Conservation (phyloP, 148 eudicot species). For the Oxyria digyna region DNA sequence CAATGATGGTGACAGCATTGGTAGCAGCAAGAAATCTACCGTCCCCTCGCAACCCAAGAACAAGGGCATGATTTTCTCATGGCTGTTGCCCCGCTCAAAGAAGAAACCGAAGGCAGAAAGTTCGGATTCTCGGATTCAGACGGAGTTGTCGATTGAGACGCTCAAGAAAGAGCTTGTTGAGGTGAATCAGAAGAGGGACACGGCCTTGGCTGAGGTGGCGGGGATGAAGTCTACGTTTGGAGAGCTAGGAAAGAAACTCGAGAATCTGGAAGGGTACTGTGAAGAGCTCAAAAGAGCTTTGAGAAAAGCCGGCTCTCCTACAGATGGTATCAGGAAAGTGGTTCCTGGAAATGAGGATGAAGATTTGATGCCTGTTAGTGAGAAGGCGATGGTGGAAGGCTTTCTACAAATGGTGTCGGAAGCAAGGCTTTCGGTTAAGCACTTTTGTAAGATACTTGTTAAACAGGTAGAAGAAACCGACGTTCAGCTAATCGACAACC, state of each 20-base stretch:
- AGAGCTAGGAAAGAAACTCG: constrained; percentile 56
- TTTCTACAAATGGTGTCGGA: constrained; percentile 84
- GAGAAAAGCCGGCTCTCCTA: constrained; percentile 18
- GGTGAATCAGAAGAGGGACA: constrained; percentile 58
- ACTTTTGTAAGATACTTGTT: constrained; percentile 60
- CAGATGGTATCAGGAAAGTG: constrained; percentile 6
- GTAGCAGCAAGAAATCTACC: constrained; percentile 24
- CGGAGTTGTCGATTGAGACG: neutral
- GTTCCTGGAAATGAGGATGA: neutral
- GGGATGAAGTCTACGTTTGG: constrained; percentile 77
- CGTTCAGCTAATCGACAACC: constrained; percentile 31
- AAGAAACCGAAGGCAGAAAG: constrained; percentile 48
- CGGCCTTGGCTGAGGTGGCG: constrained; percentile 53
- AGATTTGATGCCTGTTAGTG: constrained; percentile 53
- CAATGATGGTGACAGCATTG: constrained; percentile 39
- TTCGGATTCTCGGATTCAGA: constrained; percentile 37
- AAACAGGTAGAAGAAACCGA: constrained; percentile 64
- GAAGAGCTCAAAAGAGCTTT: constrained; percentile 76
- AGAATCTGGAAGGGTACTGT: constrained; percentile 59
- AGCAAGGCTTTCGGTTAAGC: constrained; percentile 66
- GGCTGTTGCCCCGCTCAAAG: constrained; percentile 65
- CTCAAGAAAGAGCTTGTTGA: constrained; percentile 57
- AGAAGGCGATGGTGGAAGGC: constrained; percentile 85
- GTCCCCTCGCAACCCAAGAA: constrained; percentile 17
- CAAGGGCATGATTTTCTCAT: constrained; percentile 41